Base-by-base conservation (phyloP, 352 stramenopile species). In the Thraustotheca clavata region DNA sequence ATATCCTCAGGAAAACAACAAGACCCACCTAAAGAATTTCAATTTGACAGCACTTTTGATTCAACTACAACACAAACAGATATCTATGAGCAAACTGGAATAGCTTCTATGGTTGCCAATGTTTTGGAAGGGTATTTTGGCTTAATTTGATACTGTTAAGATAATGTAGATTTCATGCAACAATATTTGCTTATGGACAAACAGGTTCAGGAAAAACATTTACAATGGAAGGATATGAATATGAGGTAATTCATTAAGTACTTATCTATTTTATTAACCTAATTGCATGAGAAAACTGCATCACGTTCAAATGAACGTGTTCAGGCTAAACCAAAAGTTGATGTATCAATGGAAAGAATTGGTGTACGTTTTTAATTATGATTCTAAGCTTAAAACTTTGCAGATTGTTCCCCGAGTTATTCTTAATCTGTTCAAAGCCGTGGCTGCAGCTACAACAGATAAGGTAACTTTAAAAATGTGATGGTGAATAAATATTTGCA, bases 131-230 rank as follows among this genome's bases (percentile, higher is more conserved):
- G 57, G 41, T 62, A 49, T 16, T 8, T 38, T 5, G 20, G 12
- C 27, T 11, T 60, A 3, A 4, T 4, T 7, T 43, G 50, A 3
- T 18, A 3, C 43, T 35, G 7, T 31, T 24, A 52, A 24, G 43
- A 35, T 43, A 43, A 8, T 5, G 1, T 49, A 62, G 54, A n/a
- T 65, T 65, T 27, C 71, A 84, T 62, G 72, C 73, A 12, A 84
- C 76, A 11, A 74, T 84, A 36, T 84, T 84, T 49, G 76, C 76
- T 0, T 84, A 84, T 46, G 76, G 75, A 40, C 76, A 83, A 67
- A 84, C 76, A 7, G 76, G 76, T 7, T 84, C 76, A 0, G 76
- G 76, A 22, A 84, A 84, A 52, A 84, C 76, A n/a, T 84, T 77
- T 57, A 81, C 73, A 7, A 84, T 84, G 76, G 76, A 84, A 47